phyloP scores from a whole-genome alignment of 139 green algal species.

The Tetraselmis chui region DNA sequence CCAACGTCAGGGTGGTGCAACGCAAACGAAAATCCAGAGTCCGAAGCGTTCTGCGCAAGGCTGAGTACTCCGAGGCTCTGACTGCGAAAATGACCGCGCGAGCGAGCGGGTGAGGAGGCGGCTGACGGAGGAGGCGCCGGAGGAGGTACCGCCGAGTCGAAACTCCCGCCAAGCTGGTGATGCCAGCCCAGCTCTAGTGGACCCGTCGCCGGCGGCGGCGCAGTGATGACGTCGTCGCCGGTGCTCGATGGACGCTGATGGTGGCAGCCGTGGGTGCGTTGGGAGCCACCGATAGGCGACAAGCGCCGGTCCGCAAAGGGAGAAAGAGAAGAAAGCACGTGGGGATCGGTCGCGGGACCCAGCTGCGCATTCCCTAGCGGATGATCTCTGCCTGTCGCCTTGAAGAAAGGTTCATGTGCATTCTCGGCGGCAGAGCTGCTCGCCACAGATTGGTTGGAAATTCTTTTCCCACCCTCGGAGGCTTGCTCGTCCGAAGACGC shows the following conservation, averaged over 20 bases:
- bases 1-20: background rate
- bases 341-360: background rate
- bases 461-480: background rate
- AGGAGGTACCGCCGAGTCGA: background rate
- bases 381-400: too few relatives aligned
- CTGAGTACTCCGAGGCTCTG: background rate
- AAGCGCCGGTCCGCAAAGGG: background rate
- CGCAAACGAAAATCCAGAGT: background rate
- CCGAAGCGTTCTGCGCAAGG: background rate
- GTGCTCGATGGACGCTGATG: background rate
- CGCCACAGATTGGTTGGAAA: too few relatives aligned
- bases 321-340: background rate
- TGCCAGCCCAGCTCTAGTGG: too few relatives aligned
- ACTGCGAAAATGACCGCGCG: background rate
- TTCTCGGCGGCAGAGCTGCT: too few relatives aligned
- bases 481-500: background rate
- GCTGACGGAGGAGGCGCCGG: background rate
- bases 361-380: background rate
- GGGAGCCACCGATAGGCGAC: background rate
- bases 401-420: background rate
- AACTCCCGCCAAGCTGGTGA: too few relatives aligned
- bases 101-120: background rate
- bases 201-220: too few relatives aligned
- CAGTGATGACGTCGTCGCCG: background rate
- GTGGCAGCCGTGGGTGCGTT: background rate